phyloP scores from a whole-genome alignment of 2,329 filamentous ascomycete genomes.

The Talaromyces verruculosus region DNA sequence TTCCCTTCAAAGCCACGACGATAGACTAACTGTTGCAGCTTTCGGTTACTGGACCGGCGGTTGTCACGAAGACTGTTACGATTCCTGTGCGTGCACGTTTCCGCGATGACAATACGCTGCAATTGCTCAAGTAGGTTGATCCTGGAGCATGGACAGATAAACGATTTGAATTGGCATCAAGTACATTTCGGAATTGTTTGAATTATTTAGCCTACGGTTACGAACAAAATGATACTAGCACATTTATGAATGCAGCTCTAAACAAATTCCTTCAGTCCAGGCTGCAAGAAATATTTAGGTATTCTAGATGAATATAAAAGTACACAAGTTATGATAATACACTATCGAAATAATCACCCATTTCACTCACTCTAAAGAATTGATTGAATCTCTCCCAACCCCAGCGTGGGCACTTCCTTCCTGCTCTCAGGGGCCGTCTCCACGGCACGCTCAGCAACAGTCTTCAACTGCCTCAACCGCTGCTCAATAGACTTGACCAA shows the following conservation, averaged over 20 bases:
- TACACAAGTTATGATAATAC: conserved; percentile 18
- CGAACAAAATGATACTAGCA: neutral
- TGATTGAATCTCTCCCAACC: conserved; percentile 24
- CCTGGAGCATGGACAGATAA: neutral
- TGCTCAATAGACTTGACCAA: conserved; percentile 30
- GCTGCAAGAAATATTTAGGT: neutral
- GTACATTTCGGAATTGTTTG: neutral
- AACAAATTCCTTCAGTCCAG: neutral
- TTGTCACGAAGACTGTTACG: conserved; percentile 65
- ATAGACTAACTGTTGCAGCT: conserved; percentile 53
- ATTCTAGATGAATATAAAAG: conserved; percentile 1
- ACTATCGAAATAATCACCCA: neutral
- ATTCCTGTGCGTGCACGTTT: conserved; percentile 66
- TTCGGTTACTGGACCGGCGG: conserved; percentile 69
- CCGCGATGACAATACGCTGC: conserved; percentile 70
- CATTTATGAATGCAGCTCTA: neutral
- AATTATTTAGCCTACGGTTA: neutral
- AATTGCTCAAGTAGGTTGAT: conserved; percentile 41
- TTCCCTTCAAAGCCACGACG: neutral
- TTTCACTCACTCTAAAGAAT: neutral
- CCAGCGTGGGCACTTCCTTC: conserved; percentile 25
- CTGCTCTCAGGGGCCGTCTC: conserved; percentile 25
- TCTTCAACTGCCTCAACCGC: conserved; percentile 49
- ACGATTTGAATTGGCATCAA: neutral
- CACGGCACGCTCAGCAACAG: conserved; percentile 46